Base-by-base conservation (phyloP, 495 filamentous ascomycete genomes). In the Annulohypoxylon bovei region DNA sequence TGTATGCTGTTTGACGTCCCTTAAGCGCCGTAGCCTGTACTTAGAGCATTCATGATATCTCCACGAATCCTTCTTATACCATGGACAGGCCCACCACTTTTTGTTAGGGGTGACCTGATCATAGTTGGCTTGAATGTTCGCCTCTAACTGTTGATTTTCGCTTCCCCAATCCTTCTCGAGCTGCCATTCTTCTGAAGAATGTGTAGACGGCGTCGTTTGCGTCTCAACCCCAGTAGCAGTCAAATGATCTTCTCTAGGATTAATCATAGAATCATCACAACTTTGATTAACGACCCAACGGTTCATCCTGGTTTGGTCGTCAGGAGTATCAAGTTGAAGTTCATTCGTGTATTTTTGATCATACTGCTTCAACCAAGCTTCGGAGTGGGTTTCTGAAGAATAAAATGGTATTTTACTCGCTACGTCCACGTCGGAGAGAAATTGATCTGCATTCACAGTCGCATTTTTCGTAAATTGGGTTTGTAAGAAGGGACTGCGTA, bases 1-100 rank as follows among this genome's bases (percentile, higher is more conserved):
- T 8, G 56, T 57, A 27, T 73, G 70, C n/a, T 73, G 70, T 47
- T 73, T 73, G 14, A 73, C 65, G 18, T 73, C 70, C 56, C 66
- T 73, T 6, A 73, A 66, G 8, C 70, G 70, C 7, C 44, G 60
- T 3, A 73, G 49, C 1, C 55, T 65, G 27, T 65, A 69, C 14
- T 62, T 65, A 6, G 59, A 20, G 12, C 70, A 73, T 18, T 42
- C 18, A 39, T 50, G 53, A 32, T 73, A 52, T 44, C 39, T 64
- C 35, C 37, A 46, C 6, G 37, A 47, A 35, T 73, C 40, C 11
- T 35, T 69, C 16, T 73, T 73, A 49, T 66, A 56, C 33, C 67
- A 73, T 16, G 55, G 65, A 28, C 70, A 73, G 5, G 70, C 70
- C 18, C 42, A 56, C 25, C 3, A 52, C 18, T 33, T 50, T 20